These are phyloP conservation scores for Beauveria scarabaeidicola DNA, from an alignment of 2,329 filamentous ascomycete species.

Conservation along the genomic window DNA sequence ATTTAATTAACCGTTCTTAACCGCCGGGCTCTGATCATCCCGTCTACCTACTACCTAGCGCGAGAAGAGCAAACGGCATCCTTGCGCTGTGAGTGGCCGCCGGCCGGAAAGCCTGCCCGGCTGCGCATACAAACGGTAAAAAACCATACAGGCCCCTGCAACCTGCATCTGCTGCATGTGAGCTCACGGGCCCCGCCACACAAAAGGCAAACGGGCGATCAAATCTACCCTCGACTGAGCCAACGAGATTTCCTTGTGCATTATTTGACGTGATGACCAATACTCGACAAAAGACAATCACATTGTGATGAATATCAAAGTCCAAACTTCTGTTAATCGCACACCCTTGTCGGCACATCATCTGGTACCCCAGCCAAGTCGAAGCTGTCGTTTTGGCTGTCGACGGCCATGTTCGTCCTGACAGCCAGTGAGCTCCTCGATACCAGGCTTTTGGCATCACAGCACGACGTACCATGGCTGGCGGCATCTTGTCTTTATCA, in stretches of 20 bases:
- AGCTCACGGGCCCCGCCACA: neutral
- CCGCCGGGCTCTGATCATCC: neutral
- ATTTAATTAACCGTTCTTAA: neutral
- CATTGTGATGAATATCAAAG: neutral
- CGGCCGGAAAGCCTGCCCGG: neutral
- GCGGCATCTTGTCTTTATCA: neutral
- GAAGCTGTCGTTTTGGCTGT: neutral
- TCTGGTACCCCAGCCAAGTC: neutral
- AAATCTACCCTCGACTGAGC: neutral
- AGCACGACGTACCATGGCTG: neutral
- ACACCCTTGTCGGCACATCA: constrained; percentile 1
- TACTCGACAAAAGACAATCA: neutral
- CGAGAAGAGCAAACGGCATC: neutral
- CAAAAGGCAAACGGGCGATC: neutral
- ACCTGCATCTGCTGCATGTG: neutral
- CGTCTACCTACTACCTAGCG: no score
- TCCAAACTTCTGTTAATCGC: neutral
- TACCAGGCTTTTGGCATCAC: neutral
- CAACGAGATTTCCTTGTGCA: neutral
- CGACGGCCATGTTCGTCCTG: neutral
- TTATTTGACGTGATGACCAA: neutral
- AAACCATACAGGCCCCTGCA: constrained; percentile 6
- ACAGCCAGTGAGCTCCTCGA: neutral
- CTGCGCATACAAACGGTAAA: constrained; percentile 1
- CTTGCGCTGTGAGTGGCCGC: neutral